These are phyloP conservation scores for Picea mariana DNA, from an alignment of 83 land plant genomes.

Conservation along the genomic window DNA sequence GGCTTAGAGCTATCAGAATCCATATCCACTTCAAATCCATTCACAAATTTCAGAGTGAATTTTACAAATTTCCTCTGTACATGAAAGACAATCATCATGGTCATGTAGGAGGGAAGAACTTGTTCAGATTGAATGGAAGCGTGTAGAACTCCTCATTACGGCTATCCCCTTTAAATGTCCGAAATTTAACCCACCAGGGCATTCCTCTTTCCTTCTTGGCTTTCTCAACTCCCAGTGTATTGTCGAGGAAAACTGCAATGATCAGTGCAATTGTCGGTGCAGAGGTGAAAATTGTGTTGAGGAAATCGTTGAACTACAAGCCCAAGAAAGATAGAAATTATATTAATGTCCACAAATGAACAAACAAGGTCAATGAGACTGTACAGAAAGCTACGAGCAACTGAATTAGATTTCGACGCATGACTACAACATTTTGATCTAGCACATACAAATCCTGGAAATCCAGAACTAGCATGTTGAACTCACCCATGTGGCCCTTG, in stretches of 20 bases:
- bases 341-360: slow-evolving; percentile 8
- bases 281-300: slow-evolving; percentile 70
- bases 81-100: background rate
- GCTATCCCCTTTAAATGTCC: slow-evolving; percentile 77
- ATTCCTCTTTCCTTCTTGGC: slow-evolving; percentile 80
- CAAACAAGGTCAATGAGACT: background rate
- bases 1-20: background rate
- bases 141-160: slow-evolving; percentile 91
- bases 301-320: slow-evolving; percentile 73
- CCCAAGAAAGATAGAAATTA: background rate
- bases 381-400: background rate
- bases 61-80: slow-evolving; percentile 6
- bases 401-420: background rate
- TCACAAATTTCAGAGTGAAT: slow-evolving; percentile 5
- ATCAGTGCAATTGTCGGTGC: slow-evolving; percentile 64
- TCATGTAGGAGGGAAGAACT: slow-evolving; percentile 84
- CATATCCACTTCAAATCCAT: slow-evolving; percentile 1
- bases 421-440: background rate
- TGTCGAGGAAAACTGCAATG: slow-evolving; percentile 72
- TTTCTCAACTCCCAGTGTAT: slow-evolving; percentile 63
- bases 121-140: slow-evolving; percentile 82
- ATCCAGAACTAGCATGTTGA: background rate
- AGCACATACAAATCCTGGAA: background rate
- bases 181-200: slow-evolving; percentile 94
- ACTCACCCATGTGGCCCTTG: slow-evolving; percentile 77